phyloP scores from a whole-genome alignment of 352 stramenopile genomes.

The Phytophthora ramorum region DNA sequence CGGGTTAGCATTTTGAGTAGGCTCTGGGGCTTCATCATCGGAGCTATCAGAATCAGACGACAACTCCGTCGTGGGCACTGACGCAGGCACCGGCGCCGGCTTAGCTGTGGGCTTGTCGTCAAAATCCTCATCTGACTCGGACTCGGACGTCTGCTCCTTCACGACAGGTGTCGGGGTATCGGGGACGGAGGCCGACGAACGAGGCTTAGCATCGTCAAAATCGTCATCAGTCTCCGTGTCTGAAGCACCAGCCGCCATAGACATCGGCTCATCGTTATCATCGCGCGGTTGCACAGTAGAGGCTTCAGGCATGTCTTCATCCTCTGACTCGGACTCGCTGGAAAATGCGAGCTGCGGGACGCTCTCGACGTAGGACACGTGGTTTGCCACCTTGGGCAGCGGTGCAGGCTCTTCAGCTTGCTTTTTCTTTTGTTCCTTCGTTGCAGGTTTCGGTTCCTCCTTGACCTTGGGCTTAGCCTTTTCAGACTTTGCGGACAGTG shows the following conservation, averaged over 20 bases:
- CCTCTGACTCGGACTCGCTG: constrained; percentile 45
- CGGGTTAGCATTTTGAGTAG: neutral
- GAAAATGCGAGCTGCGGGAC: constrained; percentile 66
- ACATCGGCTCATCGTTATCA: constrained; percentile 26
- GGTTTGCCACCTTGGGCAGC: constrained; percentile 12
- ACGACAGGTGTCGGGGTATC: neutral
- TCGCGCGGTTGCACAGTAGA: neutral
- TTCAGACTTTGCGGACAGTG: constrained; percentile 6
- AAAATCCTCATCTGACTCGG: constrained; percentile 21
- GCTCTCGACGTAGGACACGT: constrained; percentile 57
- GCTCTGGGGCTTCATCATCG: constrained; percentile 12
- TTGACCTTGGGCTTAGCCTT: constrained; percentile 29
- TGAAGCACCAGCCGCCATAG: neutral
- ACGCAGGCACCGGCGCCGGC: neutral
- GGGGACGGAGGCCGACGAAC: neutral
- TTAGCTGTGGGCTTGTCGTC: constrained; percentile 13
- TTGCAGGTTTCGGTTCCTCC: constrained; percentile 5
- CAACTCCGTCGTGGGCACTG: constrained; percentile 6
- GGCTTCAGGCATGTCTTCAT: constrained; percentile 32
- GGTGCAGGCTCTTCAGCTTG: constrained; percentile 9
- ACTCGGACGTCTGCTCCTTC: constrained; percentile 4
- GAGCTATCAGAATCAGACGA: constrained; percentile 19
- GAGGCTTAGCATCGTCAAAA: constrained; percentile 38
- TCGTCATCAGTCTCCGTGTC: constrained; percentile 37
- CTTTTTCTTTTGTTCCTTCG: constrained; percentile 27